Conservation (phyloP, 1,284 basidiomycete species). For the Trichosporon sp. region DNA sequence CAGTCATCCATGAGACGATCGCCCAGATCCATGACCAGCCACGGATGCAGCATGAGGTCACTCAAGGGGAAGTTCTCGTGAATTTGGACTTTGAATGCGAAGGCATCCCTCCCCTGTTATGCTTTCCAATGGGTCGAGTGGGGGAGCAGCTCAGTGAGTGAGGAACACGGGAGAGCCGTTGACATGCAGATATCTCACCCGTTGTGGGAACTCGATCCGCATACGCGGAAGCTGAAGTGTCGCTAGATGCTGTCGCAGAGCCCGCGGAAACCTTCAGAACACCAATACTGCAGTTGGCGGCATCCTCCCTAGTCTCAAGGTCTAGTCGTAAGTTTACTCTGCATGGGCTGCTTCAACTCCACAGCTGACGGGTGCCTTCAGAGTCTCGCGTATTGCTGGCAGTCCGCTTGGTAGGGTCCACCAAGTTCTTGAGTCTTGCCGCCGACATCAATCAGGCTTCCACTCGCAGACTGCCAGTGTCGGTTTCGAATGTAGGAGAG, state of each 20-base stretch:
- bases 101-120: constrained; percentile 21
- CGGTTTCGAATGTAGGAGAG: constrained; percentile 27
- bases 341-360: no score
- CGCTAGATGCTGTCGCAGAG: neutral
- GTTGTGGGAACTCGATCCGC: constrained; percentile 28
- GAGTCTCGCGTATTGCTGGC: constrained; percentile 36
- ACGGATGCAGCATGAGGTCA: no score
- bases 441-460: constrained; percentile 32
- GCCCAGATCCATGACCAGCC: constrained; percentile 29
- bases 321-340: neutral
- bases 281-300: constrained; percentile 12
- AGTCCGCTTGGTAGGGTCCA: constrained; percentile 36
- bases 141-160: constrained; percentile 43
- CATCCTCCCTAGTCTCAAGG: neutral
- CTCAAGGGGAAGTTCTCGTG: neutral
- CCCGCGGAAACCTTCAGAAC: constrained; percentile 17
- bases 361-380: constrained; percentile 14
- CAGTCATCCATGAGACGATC: constrained; percentile 27
- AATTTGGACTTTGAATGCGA: neutral
- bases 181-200: constrained; percentile 38
- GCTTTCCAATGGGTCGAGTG: constrained; percentile 41
- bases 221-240: no score
- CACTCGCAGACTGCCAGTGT: constrained; percentile 30
- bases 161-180: neutral
- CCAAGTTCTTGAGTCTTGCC: constrained; percentile 35